Percentiles rank a stretch among this genome's conserved stretches.
Conservation (phyloP, 805 yeast genomes). For the Saccharomycopsis fibuligera region DNA sequence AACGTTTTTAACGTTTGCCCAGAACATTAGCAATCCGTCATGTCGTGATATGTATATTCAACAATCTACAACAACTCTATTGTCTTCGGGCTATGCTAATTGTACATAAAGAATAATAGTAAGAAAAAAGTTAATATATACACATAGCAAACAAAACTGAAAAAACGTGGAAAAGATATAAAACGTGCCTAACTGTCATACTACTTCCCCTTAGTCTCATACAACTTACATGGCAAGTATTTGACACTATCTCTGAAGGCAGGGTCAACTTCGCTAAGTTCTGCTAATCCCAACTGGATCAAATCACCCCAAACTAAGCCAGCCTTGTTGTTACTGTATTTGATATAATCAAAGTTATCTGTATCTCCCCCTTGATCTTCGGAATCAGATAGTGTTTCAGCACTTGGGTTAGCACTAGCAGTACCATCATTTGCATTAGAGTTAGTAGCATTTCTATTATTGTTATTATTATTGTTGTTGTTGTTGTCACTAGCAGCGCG, state of each 20-base stretch:
- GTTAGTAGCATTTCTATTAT: neutral
- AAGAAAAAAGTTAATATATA: too few relatives aligned
- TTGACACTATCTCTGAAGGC: conserved; percentile 34
- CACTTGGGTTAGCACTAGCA: neutral
- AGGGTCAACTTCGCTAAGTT: conserved; percentile 23
- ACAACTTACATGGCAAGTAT: conserved; percentile 24
- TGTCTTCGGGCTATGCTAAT: too few relatives aligned
- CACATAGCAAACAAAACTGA: too few relatives aligned
- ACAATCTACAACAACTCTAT: too few relatives aligned
- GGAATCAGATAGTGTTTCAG: neutral
- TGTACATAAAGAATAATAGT: too few relatives aligned
- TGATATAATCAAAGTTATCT: conserved; percentile 73
- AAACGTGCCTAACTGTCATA: neutral
- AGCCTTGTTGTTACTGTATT: conserved; percentile 70
- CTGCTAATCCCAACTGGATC: conserved; percentile 47
- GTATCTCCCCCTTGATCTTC: conserved; percentile 31
- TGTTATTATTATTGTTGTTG: conserved; percentile 1
- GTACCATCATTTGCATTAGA: neutral
- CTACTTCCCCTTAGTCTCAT: conserved; percentile 8
- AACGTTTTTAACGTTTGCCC: too few relatives aligned
- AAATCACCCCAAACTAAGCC: conserved; percentile 71
- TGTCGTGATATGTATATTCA: too few relatives aligned
- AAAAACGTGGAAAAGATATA: too few relatives aligned
- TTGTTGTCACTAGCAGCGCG: too few relatives aligned
- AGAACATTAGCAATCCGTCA: too few relatives aligned